phyloP scores from a whole-genome alignment of 352 stramenopile species.

The Bremia lactucae region DNA sequence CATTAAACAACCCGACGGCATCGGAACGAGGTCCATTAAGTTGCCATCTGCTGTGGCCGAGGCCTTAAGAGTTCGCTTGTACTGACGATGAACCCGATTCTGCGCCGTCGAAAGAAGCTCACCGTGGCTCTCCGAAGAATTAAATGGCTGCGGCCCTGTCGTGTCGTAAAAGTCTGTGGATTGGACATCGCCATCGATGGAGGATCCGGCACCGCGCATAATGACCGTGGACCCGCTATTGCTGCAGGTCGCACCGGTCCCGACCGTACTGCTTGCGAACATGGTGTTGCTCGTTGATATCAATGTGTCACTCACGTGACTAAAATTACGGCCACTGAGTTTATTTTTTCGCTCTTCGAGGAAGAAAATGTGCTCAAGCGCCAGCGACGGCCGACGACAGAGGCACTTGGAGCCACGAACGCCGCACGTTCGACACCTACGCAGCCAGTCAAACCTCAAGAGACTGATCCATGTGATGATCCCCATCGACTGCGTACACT shows the following conservation, averaged over 20 bases:
- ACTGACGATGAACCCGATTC: constrained; percentile 3
- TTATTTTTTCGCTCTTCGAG: constrained; percentile 78
- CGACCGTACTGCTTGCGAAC: constrained; percentile 15
- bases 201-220: constrained; percentile 24
- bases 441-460: constrained; percentile 58
- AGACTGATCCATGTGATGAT: constrained; percentile 50
- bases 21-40: constrained; percentile 35
- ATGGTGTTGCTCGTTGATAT: constrained; percentile 33
- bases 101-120: constrained; percentile 14
- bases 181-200: constrained; percentile 20
- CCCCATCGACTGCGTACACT: constrained; percentile 24
- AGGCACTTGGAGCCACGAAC: constrained; percentile 57
- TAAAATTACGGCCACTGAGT: constrained; percentile 64
- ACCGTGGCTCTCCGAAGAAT: constrained; percentile 3
- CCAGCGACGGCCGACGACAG: constrained; percentile 54
- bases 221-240: constrained; percentile 21
- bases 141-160: constrained; percentile 1
- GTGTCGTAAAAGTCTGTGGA: too few species aligned
- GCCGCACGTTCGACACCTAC: constrained; percentile 51
- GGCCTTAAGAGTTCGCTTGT: constrained; percentile 12
- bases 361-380: constrained; percentile 74
- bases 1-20: constrained; percentile 43
- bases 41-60: neutral
- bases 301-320: constrained; percentile 64
- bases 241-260: constrained; percentile 7